Evolutionary conservation across 352 stramenopile genomes (phyloP), one percentile per base, ranked within the genome.

Genomic region (Phytophthora brassicae): DNA sequence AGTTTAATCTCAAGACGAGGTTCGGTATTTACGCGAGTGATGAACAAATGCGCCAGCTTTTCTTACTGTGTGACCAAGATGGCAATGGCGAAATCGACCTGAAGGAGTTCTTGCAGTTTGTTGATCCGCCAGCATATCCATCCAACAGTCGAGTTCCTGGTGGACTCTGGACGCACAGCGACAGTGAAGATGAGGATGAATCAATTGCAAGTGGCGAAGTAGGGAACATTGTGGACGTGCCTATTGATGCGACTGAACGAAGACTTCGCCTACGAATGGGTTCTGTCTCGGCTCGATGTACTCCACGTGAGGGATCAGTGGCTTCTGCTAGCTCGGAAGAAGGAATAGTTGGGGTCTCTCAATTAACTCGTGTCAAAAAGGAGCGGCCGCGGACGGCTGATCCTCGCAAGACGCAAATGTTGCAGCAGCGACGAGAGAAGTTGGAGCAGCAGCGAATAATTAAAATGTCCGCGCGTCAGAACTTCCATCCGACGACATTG

Each of bases 1-100:
- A 86, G 39, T 83, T 85, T 52, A 94, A 88, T 20, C 70, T 94
- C 53, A 88, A 85, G 60, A 87, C 72, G 51, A 89, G 83, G 57
- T 89, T 94, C 46, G 82, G 84, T 11, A 90, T 94, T 50, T 84
- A 87, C 36, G 58, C 88, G 42, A 94, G 72, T 61, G 81, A 94
- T 57, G 62, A 65, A 43, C 84, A 94, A 56, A 90, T 90, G 79
- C 46, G 70, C 3, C 75, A 84, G 3, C 61, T 94, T 26, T 90
- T 92, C 60, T 66, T 66, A 6, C 60, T 79, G 55, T 90, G 87
- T 23, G 82, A 88, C 53, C 56, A 64, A 36, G 81, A 89, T 56
- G 70, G 74, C 65, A 89, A 80, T 26, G 84, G 81, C 6, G 70
- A 88, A 48, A 91, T 94, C 54, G 78, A 94, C 42, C 47, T 94